A percentile compares a stretch with the other conserved stretches of the same genome.
phyloP scores from a whole-genome alignment of 116 monocot genomes.

The Trichopus zeylanicus region DNA sequence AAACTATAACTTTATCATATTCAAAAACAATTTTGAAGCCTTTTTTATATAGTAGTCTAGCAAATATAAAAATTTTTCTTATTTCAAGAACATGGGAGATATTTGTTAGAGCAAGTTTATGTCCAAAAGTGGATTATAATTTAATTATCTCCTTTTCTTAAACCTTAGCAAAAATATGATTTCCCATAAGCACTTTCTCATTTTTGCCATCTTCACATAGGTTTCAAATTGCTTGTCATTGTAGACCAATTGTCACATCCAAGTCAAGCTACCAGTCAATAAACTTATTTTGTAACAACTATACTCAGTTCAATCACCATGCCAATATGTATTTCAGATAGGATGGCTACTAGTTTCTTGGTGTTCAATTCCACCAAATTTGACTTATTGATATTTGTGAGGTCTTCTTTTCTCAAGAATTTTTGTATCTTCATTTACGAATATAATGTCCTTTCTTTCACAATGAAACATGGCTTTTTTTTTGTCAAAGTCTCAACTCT shows the following conservation, averaged over 20 bases:
- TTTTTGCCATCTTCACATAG: background rate
- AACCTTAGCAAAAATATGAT: background rate
- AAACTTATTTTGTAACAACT: background rate
- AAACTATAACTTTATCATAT: slow-evolving; percentile 1
- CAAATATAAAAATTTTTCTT: slow-evolving; percentile 1
- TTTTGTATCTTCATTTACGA: too few relatives aligned
- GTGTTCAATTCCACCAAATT: too few relatives aligned
- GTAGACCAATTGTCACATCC: background rate
- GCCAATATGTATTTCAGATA: background rate
- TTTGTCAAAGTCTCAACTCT: too few relatives aligned
- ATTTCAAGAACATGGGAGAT: slow-evolving; percentile 1
- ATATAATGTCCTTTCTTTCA: too few relatives aligned
- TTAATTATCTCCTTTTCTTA: background rate
- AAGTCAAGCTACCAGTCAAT: slow-evolving; percentile 2
- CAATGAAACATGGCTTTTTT: too few relatives aligned
- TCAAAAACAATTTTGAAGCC: slow-evolving; percentile 2
- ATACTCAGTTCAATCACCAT: slow-evolving; percentile 1
- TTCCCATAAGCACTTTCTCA: background rate
- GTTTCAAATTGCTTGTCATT: background rate
- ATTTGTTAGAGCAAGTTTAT: background rate
- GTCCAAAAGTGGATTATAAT: background rate
- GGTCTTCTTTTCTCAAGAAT: too few relatives aligned
- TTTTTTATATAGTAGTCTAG: background rate
- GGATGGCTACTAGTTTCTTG: too few relatives aligned
- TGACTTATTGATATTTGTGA: too few relatives aligned